Percentiles rank a stretch among this genome's conserved stretches.
phyloP scores from a whole-genome alignment of 176 grass and related monocot genomes.

The maize (Zea mays) region Zm-B73-REFERENCE-NAM-5.0 NC_050100.1:220588001-220588500 shows the following conservation, averaged over 20 bases:
- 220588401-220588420: slow-evolving; percentile 59
- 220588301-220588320: neutral
- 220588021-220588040: neutral
- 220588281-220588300: neutral
- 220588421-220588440: slow-evolving; percentile 62
- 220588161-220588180: slow-evolving; percentile 58
- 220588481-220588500: neutral
- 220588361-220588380: slow-evolving; percentile 67
- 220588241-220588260: neutral
- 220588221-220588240: slow-evolving; percentile 24
- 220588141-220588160: neutral
- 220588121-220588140: neutral
- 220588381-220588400: slow-evolving; percentile 54
- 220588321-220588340: slow-evolving; percentile 1
- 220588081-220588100: too few relatives aligned
- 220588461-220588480: neutral
- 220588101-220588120: neutral
- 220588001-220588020: neutral
- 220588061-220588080: neutral
- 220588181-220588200: slow-evolving; percentile 68
- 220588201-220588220: slow-evolving; percentile 73
- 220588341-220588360: slow-evolving; percentile 53
- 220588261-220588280: too few relatives aligned
- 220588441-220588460: slow-evolving; percentile 63
- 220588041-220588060: neutral